Evolutionary conservation across 1,284 basidiomycete genomes (phyloP).

Genomic region (Fomes fomentarius): DNA sequence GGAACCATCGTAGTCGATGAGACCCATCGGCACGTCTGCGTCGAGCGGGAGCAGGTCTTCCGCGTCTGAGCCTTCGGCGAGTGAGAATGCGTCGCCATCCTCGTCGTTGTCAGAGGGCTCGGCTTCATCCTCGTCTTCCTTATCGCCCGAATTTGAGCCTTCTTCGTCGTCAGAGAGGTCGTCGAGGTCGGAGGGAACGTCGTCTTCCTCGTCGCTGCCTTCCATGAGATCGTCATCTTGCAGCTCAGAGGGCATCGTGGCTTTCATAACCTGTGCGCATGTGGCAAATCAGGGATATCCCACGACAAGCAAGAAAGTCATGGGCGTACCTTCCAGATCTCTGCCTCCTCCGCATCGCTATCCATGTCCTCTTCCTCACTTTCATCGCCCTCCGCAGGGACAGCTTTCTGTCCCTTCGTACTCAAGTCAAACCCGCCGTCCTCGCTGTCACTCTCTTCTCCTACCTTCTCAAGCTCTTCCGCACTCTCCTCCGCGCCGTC

Average conservation of each 20-base stretch:
- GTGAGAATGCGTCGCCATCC: constrained; percentile 48
- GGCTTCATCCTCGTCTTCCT: constrained; percentile 34
- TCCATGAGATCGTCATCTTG: constrained; percentile 44
- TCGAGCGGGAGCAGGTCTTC: constrained; percentile 67
- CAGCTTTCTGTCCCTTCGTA: constrained; percentile 47
- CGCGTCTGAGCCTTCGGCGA: constrained; percentile 70
- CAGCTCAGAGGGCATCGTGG: constrained; percentile 66
- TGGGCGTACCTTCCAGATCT: constrained; percentile 81
- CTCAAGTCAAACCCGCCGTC: constrained; percentile 36
- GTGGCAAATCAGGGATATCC: not conserved
- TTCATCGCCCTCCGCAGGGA: constrained; percentile 36
- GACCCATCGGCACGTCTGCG: constrained; percentile 52
- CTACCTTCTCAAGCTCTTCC: constrained; percentile 35
- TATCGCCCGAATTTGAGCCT: constrained; percentile 37
- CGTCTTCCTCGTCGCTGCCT: constrained; percentile 41
- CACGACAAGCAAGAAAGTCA: not conserved
- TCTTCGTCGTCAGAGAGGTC: constrained; percentile 35
- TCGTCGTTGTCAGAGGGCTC: constrained; percentile 36
- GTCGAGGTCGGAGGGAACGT: constrained; percentile 39
- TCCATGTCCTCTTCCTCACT: constrained; percentile 43
- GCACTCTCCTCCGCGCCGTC: constrained; percentile 23
- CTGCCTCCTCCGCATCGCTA: constrained; percentile 62
- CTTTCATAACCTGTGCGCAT: constrained; percentile 77
- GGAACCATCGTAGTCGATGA: constrained; percentile 62
- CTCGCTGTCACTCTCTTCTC: constrained; percentile 25